phyloP scores from a whole-genome alignment of 345 rosid genomes.

The Rhodamnia argentea region DNA sequence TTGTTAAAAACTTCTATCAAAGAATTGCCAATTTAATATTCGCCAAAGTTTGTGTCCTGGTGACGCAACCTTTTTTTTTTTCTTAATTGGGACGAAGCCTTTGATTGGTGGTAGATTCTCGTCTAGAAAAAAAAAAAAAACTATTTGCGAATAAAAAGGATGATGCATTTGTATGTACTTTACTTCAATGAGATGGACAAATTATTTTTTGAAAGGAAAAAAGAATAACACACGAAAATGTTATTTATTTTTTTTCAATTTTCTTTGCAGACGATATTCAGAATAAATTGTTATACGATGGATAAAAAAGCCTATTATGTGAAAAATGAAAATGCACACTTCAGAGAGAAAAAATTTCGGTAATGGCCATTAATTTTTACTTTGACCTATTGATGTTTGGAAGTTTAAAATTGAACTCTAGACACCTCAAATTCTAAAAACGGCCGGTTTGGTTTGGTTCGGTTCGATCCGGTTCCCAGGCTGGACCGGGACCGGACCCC shows the following conservation, averaged over 20 bases:
- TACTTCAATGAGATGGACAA: neutral
- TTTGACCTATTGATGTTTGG: neutral
- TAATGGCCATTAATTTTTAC: accelerated
- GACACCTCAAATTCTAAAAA: neutral
- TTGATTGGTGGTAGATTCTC: neutral
- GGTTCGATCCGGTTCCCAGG: too few relatives aligned
- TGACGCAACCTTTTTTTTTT: too few relatives aligned
- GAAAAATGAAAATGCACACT: neutral
- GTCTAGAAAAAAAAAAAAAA: too few relatives aligned
- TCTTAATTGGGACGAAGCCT: too few relatives aligned
- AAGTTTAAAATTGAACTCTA: neutral
- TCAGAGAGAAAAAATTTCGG: accelerated
- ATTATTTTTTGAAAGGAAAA: neutral
- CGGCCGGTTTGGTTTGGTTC: too few relatives aligned
- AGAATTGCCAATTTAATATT: too few relatives aligned
- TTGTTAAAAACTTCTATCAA: too few relatives aligned
- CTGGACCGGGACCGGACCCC: too few relatives aligned
- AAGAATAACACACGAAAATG: neutral
- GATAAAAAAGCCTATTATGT: too few relatives aligned
- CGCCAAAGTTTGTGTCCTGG: too few relatives aligned
- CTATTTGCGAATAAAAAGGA: neutral
- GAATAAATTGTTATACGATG: accelerated
- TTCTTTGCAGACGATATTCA: neutral
- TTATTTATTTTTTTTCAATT: neutral
- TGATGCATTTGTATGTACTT: neutral